Evolutionary conservation across 2,329 filamentous ascomycete species (phyloP), one percentile per base, ranked within the genome.

Genomic region (Diaporthe capsici): DNA sequence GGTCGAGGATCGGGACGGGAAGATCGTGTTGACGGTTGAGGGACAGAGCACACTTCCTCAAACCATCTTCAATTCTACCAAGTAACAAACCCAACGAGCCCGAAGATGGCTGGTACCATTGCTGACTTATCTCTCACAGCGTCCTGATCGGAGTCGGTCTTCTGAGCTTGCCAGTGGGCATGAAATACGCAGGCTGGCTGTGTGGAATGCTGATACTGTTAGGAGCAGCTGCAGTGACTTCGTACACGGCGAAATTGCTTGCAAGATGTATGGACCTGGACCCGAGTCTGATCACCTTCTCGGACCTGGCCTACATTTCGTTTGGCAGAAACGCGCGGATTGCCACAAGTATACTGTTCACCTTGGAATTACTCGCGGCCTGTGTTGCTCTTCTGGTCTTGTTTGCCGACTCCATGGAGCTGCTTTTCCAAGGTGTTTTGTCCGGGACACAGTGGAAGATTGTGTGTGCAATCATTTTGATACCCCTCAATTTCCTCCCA

Each of bases 31-130:
- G 79, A 90, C 96, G 3, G 92, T 98, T 3, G 94, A 98, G 77
- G 96, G 96, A 53, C 95, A 97, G 85, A 98, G 95, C n/a, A 99
- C 96, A 1, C 88, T 98, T 22, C 95, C 95, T 0, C 96, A 98
- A 86, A 98, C 96, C 9, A 90, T 98, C 77, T 98, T 98, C 88
- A 99, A 99, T 85, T 97, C 95, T 4, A 96, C 96, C 82, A 98
- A 98, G 85, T 87, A 78, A 76, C 84, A 8, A 3, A 1, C 10
- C 42, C 34, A 78, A 6, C 42, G 22, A 25, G 13, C n/a, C 7
- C 37, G 42, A 74, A 34, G 42, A 10, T 13, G 39, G 28, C 3
- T 49, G 55, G 7, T 37, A 5, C 13, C 28, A 12, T 4, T 8
- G 72, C 75, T 78, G 51, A 78, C 78, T 75, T 22, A 7, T 61